Evolutionary conservation across 2,329 filamentous ascomycete species (phyloP), one percentile per base, ranked within the genome.

Genomic region (Nemania serpens): DNA sequence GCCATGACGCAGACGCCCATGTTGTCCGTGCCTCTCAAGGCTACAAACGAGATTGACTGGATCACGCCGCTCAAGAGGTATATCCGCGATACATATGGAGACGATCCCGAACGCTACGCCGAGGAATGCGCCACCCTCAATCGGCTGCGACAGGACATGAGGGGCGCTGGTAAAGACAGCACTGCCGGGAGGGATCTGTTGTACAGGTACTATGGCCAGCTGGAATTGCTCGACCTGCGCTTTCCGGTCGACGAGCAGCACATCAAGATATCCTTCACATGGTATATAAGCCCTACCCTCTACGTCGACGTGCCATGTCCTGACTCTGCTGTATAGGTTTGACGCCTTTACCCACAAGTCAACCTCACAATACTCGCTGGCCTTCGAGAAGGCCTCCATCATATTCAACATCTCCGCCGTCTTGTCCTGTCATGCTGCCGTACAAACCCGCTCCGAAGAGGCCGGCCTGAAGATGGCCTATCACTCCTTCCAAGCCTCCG

Each of bases 361-460:
- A n/a, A 99, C 95, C 4, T 88, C 93, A 3, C 95, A 99, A 76
- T 97, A 96, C 79, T 97, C 93, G 7, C 84, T 99, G 49, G 95
- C 95, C 49, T 99, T 96, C 75, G 95, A 99, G 76, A 99, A 99
- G 75, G 95, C 95, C 13, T 98, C 94, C 70, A 96, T 99, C 73
- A 97, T 99, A 71, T 99, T 99, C 84, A 99, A 99, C 77, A 99
- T 99, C 68, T 96, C 94, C 39, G 94, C 95, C 68, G 93, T 98
- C 25, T 84, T 99, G 18, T 98, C 94, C 55, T 97, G 94, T 73
- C 92, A 99, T 82, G 95, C 94, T 63, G 93, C 94, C 45, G 85
- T 91, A 73, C 96, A 99, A 78, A 93, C 95, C 69, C 88, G 95
- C 51, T 90, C 91, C 66, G 93, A 98, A 74, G 95, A 99, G 73